Base-by-base conservation (phyloP, 2,329 filamentous ascomycete genomes). In the Botrytis fabae region DNA sequence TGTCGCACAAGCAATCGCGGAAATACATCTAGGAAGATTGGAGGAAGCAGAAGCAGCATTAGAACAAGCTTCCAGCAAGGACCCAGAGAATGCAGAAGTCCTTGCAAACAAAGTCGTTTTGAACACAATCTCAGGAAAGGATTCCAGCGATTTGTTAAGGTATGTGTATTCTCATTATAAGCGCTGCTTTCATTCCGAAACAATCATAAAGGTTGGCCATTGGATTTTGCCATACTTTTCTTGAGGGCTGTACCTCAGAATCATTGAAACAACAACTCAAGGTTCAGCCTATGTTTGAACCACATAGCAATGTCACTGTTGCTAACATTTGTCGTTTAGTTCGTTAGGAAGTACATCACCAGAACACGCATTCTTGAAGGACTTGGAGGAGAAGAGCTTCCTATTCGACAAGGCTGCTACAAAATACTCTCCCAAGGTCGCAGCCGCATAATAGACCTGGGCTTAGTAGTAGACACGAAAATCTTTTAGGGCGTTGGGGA, bases 21-120 rank as follows among this genome's bases (percentile, higher is more conserved):
- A 99, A 83, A 85, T 98, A 70, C 96, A 98, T 81, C 90, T 98
- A 42, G 95, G 94, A 69, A 90, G 96, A 66, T 84, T 93, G 59
- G 94, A 96, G 75, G 96, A 98, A 85, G 94, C 95, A 0, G 93
- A 98, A 83, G 89, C 91, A 28, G 95, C 95, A 5, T 83, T 98
- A 76, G 89, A 95, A 76, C 90, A 95, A 82, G 95, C 94, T 0
- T 78, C 96, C 71, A 86, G 91, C 80, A 91, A 93, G 81, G 90
- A 95, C 74, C 88, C 91, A 2, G 85, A 88, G 72, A 89, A 93
- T 74, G 86, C 89, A 10, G 91, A 95, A 75, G 91, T 92, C 32
- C 89, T 98, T 79, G 94, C 94, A 75, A 98, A 98, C 81, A 84
- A 90, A 75, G 85, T 97, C 71, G 94, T 98, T 25, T 83, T 98